These are phyloP conservation scores for Bjerkandera adusta DNA, from an alignment of 1,284 basidiomycete genomes.

Conservation along the genomic window DNA sequence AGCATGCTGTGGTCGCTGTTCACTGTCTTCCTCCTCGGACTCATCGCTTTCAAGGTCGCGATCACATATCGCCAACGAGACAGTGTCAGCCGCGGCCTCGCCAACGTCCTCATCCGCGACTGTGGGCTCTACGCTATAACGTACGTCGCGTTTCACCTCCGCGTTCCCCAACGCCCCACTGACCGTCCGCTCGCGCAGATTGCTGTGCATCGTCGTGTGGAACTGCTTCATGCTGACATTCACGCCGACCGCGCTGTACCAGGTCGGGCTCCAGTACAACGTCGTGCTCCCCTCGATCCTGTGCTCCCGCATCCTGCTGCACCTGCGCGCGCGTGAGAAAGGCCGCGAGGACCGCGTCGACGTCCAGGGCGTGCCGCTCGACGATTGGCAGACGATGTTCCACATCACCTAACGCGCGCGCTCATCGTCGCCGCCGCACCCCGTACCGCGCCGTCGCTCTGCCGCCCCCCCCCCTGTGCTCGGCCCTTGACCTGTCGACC, in stretches of 20 bases:
- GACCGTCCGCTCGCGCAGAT: constrained; percentile 3
- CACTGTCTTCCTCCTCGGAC: constrained; percentile 12
- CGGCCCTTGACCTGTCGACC: too few species aligned
- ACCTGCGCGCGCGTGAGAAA: constrained; percentile 15
- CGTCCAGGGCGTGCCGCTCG: constrained; percentile 14
- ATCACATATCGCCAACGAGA: constrained; percentile 2
- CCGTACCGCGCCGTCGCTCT: too few species aligned
- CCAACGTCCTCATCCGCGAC: constrained; percentile 16
- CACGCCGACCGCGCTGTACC: constrained; percentile 12
- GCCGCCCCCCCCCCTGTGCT: too few species aligned
- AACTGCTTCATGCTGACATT: constrained; percentile 13
- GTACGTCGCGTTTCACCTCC: constrained; percentile 10
- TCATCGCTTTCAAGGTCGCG: constrained; percentile 14
- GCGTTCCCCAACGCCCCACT: background rate
- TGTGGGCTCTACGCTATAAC: constrained; percentile 13
- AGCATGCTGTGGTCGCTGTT: constrained; percentile 13
- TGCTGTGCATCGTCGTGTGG: constrained; percentile 4
- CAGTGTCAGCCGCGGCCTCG: constrained; percentile 8
- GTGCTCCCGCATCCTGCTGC: constrained; percentile 17
- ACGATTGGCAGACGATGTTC: constrained; percentile 21
- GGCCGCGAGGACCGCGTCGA: constrained; percentile 11
- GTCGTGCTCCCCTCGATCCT: constrained; percentile 16
- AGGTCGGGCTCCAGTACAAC: constrained; percentile 15
- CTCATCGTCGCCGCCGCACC: too few species aligned
- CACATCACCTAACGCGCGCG: too few species aligned